Evolutionary conservation across 2,329 filamentous ascomycete species (phyloP), one percentile per base, ranked within the genome.

Genomic region (Chalara sp.): DNA sequence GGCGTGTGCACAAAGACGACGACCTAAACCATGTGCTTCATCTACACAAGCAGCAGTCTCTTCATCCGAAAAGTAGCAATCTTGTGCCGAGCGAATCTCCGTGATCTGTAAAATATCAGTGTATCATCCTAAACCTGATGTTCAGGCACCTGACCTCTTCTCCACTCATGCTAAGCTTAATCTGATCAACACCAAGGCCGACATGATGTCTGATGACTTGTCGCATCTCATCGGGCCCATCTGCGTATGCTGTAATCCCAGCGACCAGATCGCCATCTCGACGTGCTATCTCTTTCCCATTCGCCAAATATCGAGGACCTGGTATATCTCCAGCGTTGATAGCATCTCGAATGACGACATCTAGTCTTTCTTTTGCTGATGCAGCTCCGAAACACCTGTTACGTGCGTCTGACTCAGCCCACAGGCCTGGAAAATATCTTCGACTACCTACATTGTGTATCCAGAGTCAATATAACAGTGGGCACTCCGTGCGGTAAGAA

Each of bases 281-380:
- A 5, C 64, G 59, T 2, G 72, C 70, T 48, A 78, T 75, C 56
- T 78, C 75, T 52, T 72, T 68, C 0, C 69, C 71, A 56, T 76
- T 78, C 1, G 73, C 72, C 0, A 76, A 64, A 48, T 67, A 73
- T 12, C 73, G 63, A 3, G 73, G 74, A 1, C 74, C 75, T 1
- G 73, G 71, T 5, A 76, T 68, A 47, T 70, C 63, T 0, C 73
- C 75, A 1, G 66, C 65, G 33, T 76, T 76, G 54, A 78, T 76
- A 0, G 70, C 72, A 56, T 76, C 68, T 32, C 73, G 62, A 42
- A 76, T 68, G 2, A 74, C 74, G 11, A 71, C 56, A 52, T 76
- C 75, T 1, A 61, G 52, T n/a, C 57, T 52, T 3, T 56, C 51
- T 31, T 59, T 57, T 5, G 58, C 58, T 1, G 58, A 57, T 2